Base-by-base conservation (phyloP, 2,329 filamentous ascomycete species). In the Microcera coccophila region DNA sequence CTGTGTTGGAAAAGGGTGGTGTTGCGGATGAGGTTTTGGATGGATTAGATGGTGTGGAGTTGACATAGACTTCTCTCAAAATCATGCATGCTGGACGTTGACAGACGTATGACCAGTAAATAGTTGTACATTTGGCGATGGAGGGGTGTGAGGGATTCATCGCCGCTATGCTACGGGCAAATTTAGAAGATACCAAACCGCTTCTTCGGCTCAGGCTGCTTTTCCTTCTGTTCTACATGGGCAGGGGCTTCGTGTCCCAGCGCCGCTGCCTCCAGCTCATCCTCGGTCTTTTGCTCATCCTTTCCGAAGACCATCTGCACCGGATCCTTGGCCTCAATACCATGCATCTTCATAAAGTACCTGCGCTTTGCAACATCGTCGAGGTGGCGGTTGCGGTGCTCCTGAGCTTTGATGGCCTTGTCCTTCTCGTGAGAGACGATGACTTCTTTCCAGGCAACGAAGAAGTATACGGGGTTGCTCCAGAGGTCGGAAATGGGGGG, bases 291-390 rank as follows among this genome's bases (percentile, higher is more conserved):
- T 34, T 60, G 60, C 39, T 62, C 60, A 35, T 57, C 62, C 49
- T 64, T 63, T 32, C 63, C 67, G 41, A 71, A 69, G 10, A 70
- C 65, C 56, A 69, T 69, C 45, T 62, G 72, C 56, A 83, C 73
- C 22, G 74, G 74, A 39, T 78, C 70, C 57, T 76, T 73, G 55
- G 77, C 71, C 63, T 90, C 84, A 59, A 95, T 65, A 9, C 89
- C 90, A 72, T 95, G 89, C 47, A 85, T 88, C 67, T 88, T 84
- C 58, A 90, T 82, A 68, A 89, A 98, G 65, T 87, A 82, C 48
- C 79, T 79, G 58, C 91, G 78, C 79, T 96, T 95, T 64, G 84
- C 79, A 20, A 93, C 84, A 69, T 98, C 93, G 54, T 95, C 89
- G 42, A 89, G 75, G 53, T 82, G 82, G 60, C 77, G 77, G 58